Percentiles rank a stretch among this genome's conserved stretches.
These are phyloP conservation scores for Calonectria henricotiae DNA, from an alignment of 2,329 filamentous ascomycete species.

Conservation along the genomic window DNA sequence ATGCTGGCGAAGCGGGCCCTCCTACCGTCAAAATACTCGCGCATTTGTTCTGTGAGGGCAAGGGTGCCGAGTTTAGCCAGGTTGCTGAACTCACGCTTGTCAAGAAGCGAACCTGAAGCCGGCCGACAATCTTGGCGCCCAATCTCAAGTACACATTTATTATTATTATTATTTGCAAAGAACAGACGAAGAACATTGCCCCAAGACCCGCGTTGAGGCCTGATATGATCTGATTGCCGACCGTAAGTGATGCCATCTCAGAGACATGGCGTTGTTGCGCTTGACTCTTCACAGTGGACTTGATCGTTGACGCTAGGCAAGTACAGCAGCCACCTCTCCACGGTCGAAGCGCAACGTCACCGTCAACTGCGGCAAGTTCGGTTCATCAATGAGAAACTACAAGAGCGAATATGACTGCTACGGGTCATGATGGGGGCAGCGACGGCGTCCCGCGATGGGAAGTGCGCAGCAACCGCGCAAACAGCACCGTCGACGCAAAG, in stretches of 20 bases:
- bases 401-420: not conserved
- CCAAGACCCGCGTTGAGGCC: conserved; percentile 29
- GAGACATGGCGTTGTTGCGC: conserved; percentile 4
- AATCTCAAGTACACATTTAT: conserved; percentile 28
- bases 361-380: conserved; percentile 10
- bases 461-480: conserved; percentile 29
- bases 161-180: conserved; percentile 16
- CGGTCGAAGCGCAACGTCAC: conserved; percentile 11
- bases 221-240: conserved; percentile 18
- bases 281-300: not conserved
- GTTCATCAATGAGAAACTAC: not conserved
- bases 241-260: conserved; percentile 16
- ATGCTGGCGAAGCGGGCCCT: conserved; percentile 20
- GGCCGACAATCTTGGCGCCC: conserved; percentile 23
- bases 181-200: conserved; percentile 27
- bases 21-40: conserved; percentile 8
- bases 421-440: not conserved
- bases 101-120: conserved; percentile 35
- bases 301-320: conserved; percentile 5
- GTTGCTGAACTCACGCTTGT: conserved; percentile 35
- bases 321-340: conserved; percentile 13
- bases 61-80: conserved; percentile 11
- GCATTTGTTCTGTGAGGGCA: conserved; percentile 17
- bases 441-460: not conserved
- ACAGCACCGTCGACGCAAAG: conserved; percentile 24